Conservation (phyloP, 176 grass and related monocot species). For the Canna indica region DNA sequence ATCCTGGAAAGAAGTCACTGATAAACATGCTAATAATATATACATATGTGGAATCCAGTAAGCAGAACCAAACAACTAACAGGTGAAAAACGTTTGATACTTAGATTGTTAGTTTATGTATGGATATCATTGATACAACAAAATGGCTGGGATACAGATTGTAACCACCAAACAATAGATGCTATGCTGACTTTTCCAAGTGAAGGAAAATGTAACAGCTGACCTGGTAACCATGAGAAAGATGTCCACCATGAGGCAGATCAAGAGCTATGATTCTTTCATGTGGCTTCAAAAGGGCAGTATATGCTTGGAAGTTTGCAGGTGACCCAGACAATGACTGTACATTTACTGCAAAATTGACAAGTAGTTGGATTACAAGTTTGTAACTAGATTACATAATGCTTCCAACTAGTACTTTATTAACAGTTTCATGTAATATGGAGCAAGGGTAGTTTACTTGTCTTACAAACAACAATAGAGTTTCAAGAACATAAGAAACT, state of each 20-base stretch:
- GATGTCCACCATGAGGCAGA: constrained; percentile 99
- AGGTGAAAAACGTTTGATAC: neutral
- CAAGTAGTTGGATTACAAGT: neutral
- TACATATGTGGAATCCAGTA: neutral
- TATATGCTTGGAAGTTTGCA: constrained; percentile 95
- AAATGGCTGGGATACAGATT: neutral
- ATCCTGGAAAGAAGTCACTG: neutral
- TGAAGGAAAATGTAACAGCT: constrained; percentile 1
- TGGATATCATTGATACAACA: neutral
- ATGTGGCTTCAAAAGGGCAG: constrained; percentile 93
- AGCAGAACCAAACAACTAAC: neutral
- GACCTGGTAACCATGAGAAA: constrained; percentile 99
- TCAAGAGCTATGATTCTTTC: constrained; percentile 98
- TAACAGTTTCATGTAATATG: neutral
- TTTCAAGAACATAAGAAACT: neutral
- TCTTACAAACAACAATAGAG: neutral
- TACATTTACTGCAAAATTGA: constrained; percentile 66
- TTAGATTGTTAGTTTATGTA: neutral
- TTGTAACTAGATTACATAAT: neutral
- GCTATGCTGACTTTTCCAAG: neutral
- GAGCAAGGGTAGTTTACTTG: neutral
- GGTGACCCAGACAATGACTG: constrained; percentile 93
- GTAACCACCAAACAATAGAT: neutral
- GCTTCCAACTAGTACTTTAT: neutral
- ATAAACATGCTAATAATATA: neutral